Base-by-base conservation (phyloP, 306 rosid species). In the Cercis canadensis region DNA sequence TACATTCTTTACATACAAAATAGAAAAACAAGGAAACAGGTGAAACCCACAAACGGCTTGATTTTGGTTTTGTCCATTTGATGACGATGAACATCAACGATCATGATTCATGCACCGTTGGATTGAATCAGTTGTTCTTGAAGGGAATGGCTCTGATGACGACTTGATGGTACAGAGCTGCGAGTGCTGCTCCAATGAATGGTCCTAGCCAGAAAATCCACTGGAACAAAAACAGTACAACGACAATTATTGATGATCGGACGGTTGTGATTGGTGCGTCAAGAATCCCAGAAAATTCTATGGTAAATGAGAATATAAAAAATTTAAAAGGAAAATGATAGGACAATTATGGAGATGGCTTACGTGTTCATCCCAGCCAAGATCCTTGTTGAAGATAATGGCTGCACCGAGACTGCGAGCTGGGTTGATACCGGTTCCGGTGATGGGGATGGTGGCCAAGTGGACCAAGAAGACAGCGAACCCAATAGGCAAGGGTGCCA, bases 201-300 rank as follows among this genome's bases (percentile, higher is more conserved):
- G 87, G 87, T 54, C 87, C 87, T 65, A 82, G 81, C 88, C 86
- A 84, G 79, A 84, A 84, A 18, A 84, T 62, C 86, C 86, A 84
- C 86, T 84, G 83, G 46, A 65, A 9, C 34, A 9, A 39, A 7
- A 52, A 40, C 13, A 17, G 29, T 24, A 1, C 1, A 24, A 24
- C 3, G 3, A 24, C 29, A 24, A 24, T 24, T 24, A 57, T 6
- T n/a, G 57, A 3, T n/a, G 3, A 41, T 47, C 45, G 0, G 0
- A 55, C 24, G 40, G 41, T 16, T 8, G 5, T 3, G 15, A 21
- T 13, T 63, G 29, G 29, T 24, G 29, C 29, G 3, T 24, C 2
- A 24, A 24, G 29, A 24, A 24, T 24, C 29, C 29, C 17, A 40
- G 15, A 6, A 15, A n/a, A n/a, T n/a, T n/a, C n/a, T n/a, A n/a